Evolutionary conservation across 768 basidiomycete genomes (phyloP).

Genomic region (Suillus plorans): DNA sequence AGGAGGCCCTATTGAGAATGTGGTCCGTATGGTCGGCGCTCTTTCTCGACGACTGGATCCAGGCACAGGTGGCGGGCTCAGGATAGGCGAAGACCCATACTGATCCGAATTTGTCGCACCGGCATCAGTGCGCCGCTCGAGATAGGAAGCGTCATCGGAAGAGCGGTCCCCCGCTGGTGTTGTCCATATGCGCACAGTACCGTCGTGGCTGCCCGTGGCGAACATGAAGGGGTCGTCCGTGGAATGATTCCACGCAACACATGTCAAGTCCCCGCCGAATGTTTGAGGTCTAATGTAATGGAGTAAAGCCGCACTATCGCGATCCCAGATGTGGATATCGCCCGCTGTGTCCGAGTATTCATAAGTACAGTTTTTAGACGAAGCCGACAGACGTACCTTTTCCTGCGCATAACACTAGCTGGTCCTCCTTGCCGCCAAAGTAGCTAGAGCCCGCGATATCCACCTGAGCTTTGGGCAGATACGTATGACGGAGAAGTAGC

Average conservation of each 20-base stretch:
- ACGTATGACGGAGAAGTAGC: conserved; percentile 58
- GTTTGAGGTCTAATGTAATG: conserved; percentile 67
- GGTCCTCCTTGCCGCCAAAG: conserved; percentile 78
- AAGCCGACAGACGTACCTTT: conserved; percentile 48
- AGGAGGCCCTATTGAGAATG: conserved; percentile 1
- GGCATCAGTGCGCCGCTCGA: conserved; percentile 23
- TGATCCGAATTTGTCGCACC: background rate
- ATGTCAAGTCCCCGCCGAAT: conserved; percentile 70
- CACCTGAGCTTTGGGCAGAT: conserved; percentile 63
- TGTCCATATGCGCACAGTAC: conserved; percentile 74
- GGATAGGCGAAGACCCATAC: background rate
- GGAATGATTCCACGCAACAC: conserved; percentile 77
- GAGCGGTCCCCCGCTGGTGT: conserved; percentile 30
- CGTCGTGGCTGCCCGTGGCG: conserved; percentile 78
- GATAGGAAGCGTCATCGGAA: conserved; percentile 25
- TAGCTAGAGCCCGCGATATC: conserved; percentile 83
- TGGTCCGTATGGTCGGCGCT: conserved; percentile 4
- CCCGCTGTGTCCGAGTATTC: conserved; percentile 50
- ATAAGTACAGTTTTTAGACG: conserved; percentile 1
- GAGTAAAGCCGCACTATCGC: conserved; percentile 70
- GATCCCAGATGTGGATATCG: conserved; percentile 85
- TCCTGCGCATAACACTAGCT: conserved; percentile 74
- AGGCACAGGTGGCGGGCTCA: background rate
- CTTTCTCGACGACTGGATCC: background rate
- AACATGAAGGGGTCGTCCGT: conserved; percentile 52